These are phyloP conservation scores for Lentinula boryana DNA, from an alignment of 768 basidiomycete genomes.

Conservation along the genomic window DNA sequence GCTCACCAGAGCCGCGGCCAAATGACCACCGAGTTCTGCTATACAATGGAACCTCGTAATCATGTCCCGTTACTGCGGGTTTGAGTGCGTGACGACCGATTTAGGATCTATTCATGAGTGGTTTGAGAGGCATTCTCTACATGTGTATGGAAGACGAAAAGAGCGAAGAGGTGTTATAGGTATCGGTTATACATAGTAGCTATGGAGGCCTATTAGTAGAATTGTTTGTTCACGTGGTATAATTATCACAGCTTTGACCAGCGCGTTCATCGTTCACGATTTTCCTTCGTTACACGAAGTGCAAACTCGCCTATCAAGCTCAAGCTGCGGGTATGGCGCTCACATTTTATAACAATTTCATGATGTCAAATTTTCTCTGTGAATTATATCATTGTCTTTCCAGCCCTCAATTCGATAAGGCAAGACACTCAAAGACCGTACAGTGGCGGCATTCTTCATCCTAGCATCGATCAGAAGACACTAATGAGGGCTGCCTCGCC, in stretches of 20 bases:
- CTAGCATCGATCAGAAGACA: not conserved
- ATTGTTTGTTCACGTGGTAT: too few relatives aligned
- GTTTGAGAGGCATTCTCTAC: not conserved
- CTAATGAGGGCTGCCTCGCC: not conserved
- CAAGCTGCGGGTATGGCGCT: not conserved
- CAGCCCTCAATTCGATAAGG: too few relatives aligned
- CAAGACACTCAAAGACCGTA: not conserved
- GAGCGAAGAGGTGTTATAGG: not conserved
- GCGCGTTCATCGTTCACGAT: too few relatives aligned
- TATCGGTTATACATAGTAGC: too few relatives aligned
- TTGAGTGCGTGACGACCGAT: not conserved
- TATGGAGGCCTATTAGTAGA: too few relatives aligned
- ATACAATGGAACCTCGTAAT: not conserved
- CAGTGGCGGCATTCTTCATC: not conserved
- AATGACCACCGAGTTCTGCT: conserved; percentile 28
- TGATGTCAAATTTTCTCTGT: not conserved
- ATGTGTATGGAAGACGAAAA: not conserved
- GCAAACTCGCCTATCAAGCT: not conserved
- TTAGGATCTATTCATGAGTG: not conserved
- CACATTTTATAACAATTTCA: not conserved
- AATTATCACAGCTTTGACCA: too few relatives aligned
- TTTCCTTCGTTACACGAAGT: not conserved
- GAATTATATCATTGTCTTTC: not conserved
- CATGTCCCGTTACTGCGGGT: not conserved
- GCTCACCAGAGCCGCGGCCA: conserved; percentile 32